Evolutionary conservation across 768 basidiomycete species (phyloP), one percentile per base, ranked within the genome.

Genomic region (Dacryopinax spathularia): DNA sequence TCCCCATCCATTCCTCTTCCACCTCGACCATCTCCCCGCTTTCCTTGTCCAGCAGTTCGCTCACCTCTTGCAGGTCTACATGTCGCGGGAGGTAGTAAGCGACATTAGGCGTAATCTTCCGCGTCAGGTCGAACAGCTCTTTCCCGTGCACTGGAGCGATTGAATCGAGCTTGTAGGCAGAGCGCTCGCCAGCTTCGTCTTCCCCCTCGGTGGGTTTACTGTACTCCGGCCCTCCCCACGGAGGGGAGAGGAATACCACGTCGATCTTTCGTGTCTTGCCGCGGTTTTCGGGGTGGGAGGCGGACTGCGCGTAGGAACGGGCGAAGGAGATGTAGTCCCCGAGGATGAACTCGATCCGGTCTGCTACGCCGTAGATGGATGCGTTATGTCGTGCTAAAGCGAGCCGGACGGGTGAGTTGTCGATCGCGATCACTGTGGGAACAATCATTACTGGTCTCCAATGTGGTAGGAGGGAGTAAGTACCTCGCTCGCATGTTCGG

Each of bases 1-100:
- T 79, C 1, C 91, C 87, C 86, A 91, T 95, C 93, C 92, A 97
- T 72, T 91, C 91, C 74, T 98, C 95, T 71, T 98, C 93, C 6
- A 97, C 81, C 73, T 97, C 95, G 10, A 95, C 80, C 73, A 73
- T 78, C 73, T 92, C 90, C 36, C 60, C 67, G 72, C 66, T 62
- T 72, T 70, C 37, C n/a, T 61, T 44, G 29, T 62, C 27, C 34
- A 82, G 71, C 41, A 89, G 73, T 0, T 68, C 75, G 0, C 86
- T 81, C 37, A 96, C 79, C 71, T 98, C 91, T 6, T 84, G 75
- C 16, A 97, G 70, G 61, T 78, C 77, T 1, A 84, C 80, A 71
- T 97, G 97, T 36, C 89, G 80, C 2, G 96, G 96, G 20, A 98
- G 79, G 71, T 83, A 99, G 73, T 85, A 94, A 0, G 93, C 95